A percentile compares a stretch with the other conserved stretches of the same genome.
phyloP scores from a whole-genome alignment of 2,329 filamentous ascomycete species.

The Arthroderma sp. region DNA sequence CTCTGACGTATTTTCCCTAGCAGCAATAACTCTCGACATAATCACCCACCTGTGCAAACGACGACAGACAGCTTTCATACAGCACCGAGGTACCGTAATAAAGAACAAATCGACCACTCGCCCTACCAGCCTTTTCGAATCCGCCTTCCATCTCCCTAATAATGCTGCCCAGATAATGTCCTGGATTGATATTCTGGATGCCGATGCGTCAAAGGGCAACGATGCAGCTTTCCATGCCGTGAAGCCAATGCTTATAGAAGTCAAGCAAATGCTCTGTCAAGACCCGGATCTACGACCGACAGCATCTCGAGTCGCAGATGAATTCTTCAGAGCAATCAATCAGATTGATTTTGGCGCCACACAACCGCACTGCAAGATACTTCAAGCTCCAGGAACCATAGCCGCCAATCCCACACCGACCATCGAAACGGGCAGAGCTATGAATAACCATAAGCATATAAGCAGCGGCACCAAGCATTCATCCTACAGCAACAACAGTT shows the following conservation, averaged over 20 bases:
- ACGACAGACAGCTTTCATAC: slow-evolving; percentile 41
- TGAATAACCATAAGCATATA: not conserved
- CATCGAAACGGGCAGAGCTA: not conserved
- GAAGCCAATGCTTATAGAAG: slow-evolving; percentile 24
- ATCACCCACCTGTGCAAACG: slow-evolving; percentile 46
- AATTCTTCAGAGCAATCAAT: slow-evolving; percentile 14
- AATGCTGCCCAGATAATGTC: slow-evolving; percentile 42
- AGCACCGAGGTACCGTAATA: slow-evolving; percentile 42
- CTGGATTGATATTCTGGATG: slow-evolving; percentile 41
- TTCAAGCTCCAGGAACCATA: not conserved
- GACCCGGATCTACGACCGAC: slow-evolving; percentile 21
- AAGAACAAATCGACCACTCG: slow-evolving; percentile 28
- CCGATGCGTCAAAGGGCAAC: slow-evolving; percentile 33
- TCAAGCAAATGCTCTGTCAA: slow-evolving; percentile 25
- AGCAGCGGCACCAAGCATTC: not conserved
- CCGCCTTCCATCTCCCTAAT: slow-evolving; percentile 41
- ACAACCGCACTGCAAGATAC: not conserved
- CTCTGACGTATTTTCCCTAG: slow-evolving; percentile 47
- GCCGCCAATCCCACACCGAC: too few relatives aligned
- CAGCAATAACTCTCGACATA: slow-evolving; percentile 46
- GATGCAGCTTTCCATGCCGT: slow-evolving; percentile 26
- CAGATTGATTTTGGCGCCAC: slow-evolving; percentile 9
- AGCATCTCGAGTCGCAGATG: slow-evolving; percentile 19
- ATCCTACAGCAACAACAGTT: not conserved
- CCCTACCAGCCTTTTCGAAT: slow-evolving; percentile 39